Evolutionary conservation across 2,329 filamentous ascomycete species (phyloP).

Genomic region (Pseudocercospora vitis): DNA sequence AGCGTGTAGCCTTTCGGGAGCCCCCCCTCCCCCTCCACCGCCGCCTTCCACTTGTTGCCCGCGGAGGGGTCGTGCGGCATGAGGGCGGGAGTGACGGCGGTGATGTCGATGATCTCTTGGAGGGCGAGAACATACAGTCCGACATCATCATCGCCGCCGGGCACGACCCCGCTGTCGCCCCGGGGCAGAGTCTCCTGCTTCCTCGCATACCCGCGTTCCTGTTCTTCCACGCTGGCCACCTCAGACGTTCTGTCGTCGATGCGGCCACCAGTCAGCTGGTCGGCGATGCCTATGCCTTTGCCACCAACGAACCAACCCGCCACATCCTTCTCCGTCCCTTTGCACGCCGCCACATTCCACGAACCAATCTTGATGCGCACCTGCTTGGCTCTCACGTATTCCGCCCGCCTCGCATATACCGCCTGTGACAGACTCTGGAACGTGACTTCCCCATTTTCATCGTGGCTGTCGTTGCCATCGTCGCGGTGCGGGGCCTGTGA

Average conservation of each 20-base stretch:
- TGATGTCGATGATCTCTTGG: constrained; percentile 89
- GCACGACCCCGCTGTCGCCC: constrained; percentile 48
- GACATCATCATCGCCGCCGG: constrained; percentile 68
- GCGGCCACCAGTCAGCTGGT: constrained; percentile 58
- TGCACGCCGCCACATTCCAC: constrained; percentile 89
- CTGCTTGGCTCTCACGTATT: constrained; percentile 73
- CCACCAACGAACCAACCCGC: constrained; percentile 83
- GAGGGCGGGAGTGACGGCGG: constrained; percentile 75
- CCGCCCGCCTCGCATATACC: constrained; percentile 69
- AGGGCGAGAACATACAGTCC: constrained; percentile 87
- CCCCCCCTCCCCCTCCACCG: constrained; percentile 67
- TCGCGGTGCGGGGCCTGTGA: constrained; percentile 27
- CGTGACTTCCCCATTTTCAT: constrained; percentile 24
- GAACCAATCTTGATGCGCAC: constrained; percentile 87
- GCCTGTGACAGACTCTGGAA: constrained; percentile 51
- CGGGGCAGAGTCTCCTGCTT: constrained; percentile 47
- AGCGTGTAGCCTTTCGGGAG: constrained; percentile 76
- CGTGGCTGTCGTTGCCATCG: constrained; percentile 19
- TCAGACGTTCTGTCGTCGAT: constrained; percentile 17
- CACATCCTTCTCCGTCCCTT: constrained; percentile 84
- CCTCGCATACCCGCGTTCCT: constrained; percentile 49
- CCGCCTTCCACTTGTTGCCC: constrained; percentile 76
- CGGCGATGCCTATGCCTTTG: constrained; percentile 69
- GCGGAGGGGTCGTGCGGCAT: constrained; percentile 71
- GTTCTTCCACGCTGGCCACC: constrained; percentile 47